Evolutionary conservation across 208 protist genomes (phyloP), one percentile per base, ranked within the genome.

Genomic region (Wallacemonas sp.): DNA sequence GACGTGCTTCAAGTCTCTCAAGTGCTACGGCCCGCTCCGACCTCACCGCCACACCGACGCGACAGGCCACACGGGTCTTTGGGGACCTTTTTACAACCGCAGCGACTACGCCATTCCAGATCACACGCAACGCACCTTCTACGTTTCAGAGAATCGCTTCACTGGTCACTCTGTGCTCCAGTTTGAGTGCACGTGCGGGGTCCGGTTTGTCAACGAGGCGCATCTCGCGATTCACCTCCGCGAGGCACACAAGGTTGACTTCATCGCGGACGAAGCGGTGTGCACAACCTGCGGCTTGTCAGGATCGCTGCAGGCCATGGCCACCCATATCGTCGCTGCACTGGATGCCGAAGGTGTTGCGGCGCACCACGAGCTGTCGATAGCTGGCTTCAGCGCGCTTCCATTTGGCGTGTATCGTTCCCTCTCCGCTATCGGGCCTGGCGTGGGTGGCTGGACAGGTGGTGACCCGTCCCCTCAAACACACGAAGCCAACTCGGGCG

Each of bases 171-270:
- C 69, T 17, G 69, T 69, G 26, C 55, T 72, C 23, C 83, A 94
- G 65, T 94, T 87, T 67, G 69, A 70, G 33, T 94, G 88, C 48
- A 72, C 83, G 1, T 94, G 88, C 62, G 78, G 80, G 27, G 52
- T 87, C 17, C 70, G 72, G 0, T 94, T 90, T 72, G 38, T 88
- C 1, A 68, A 74, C 26, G 64, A 74, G 14, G 62, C 88, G 11
- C 62, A 85, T 36, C 63, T 94, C 33, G 88, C 83, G 11, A 60
- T 81, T 23, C 88, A 94, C 69, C 52, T 94, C 23, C 70, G 70
- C 38, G 26, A 61, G 9, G 77, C 83, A 1, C 88, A 94, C 64
- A 29, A 72, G 48, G 78, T 81, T 2, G 47, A 23, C 0, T 69
- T 41, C 57, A 81, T 94, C 19, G 16, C 43, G 11, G 66, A 87